A percentile compares a stretch with the other conserved stretches of the same genome.
Conservation (phyloP, 345 rosid genomes). For the Ceriops tagal region DNA sequence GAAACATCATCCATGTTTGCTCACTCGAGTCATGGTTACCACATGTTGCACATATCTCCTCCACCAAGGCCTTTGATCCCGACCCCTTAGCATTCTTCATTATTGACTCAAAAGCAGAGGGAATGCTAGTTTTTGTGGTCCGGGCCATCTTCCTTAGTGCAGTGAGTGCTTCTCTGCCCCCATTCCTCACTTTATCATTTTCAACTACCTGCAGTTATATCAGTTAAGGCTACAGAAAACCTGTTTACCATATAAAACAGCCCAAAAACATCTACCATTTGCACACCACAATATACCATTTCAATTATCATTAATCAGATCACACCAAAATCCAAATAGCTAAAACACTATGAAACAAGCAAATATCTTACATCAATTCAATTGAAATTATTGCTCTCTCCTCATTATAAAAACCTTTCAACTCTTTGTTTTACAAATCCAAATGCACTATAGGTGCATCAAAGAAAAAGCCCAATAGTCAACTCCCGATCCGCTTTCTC, state of each 20-base stretch:
- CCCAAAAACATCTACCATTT: neutral
- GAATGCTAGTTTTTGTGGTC: slow-evolving; percentile 65
- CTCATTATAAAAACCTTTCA: too few species aligned
- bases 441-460: too few species aligned
- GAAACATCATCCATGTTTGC: slow-evolving; percentile 76
- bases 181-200: slow-evolving; percentile 69
- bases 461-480: too few species aligned
- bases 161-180: slow-evolving; percentile 72
- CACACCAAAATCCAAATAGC: too few species aligned
- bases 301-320: neutral
- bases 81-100: slow-evolving; percentile 59
- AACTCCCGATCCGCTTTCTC: too few species aligned
- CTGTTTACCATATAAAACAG: too few species aligned
- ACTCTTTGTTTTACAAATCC: too few species aligned
- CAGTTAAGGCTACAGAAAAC: neutral
- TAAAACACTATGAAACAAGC: too few species aligned
- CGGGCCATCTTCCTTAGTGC: slow-evolving; percentile 73
- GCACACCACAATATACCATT: neutral
- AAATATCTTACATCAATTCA: too few species aligned
- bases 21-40: slow-evolving; percentile 67
- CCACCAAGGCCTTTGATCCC: slow-evolving; percentile 55
- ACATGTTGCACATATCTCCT: slow-evolving; percentile 73
- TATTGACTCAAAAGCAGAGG: slow-evolving; percentile 62
- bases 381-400: too few species aligned
- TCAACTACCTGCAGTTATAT: slow-evolving; percentile 55